A percentile compares a stretch with the other conserved stretches of the same genome.
Conservation (phyloP, 2,329 filamentous ascomycete species). For the Aspergillus fischeri region DNA sequence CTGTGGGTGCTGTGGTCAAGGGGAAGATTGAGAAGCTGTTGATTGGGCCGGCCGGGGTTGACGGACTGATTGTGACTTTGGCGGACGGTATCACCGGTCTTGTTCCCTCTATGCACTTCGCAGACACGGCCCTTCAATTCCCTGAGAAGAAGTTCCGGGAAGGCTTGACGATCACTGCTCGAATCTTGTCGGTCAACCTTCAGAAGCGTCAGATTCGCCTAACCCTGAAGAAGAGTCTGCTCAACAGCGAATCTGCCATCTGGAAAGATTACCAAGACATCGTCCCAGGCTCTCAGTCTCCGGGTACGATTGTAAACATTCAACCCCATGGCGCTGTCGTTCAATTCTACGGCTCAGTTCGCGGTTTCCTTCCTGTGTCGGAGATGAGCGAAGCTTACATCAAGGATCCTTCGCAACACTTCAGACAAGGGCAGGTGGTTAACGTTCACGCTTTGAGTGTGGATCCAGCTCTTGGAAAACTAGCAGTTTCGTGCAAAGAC, state of each 20-base stretch:
- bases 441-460: constrained; percentile 84
- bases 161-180: constrained; percentile 75
- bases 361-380: constrained; percentile 83
- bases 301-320: constrained; percentile 82
- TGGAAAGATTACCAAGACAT: constrained; percentile 76
- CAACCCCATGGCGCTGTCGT: constrained; percentile 76
- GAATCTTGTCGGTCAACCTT: constrained; percentile 75
- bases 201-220: constrained; percentile 75
- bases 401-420: constrained; percentile 81
- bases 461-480: constrained; percentile 63
- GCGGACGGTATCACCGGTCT: constrained; percentile 86
- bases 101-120: constrained; percentile 81
- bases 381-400: constrained; percentile 99
- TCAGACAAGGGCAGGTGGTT: constrained; percentile 84
- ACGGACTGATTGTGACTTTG: constrained; percentile 75
- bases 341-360: constrained; percentile 81
- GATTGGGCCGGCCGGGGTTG: constrained; percentile 71
- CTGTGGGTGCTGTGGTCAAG: constrained; percentile 73
- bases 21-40: constrained; percentile 82
- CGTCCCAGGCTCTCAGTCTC: constrained; percentile 68
- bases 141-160: constrained; percentile 95
- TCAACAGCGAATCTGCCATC: constrained; percentile 80
- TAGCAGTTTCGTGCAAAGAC: constrained; percentile 92
- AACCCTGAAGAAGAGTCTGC: constrained; percentile 88
- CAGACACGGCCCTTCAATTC: constrained; percentile 81